Conservation (phyloP, 2,329 filamentous ascomycete species). For the Biscogniauxia mediterranea region DNA sequence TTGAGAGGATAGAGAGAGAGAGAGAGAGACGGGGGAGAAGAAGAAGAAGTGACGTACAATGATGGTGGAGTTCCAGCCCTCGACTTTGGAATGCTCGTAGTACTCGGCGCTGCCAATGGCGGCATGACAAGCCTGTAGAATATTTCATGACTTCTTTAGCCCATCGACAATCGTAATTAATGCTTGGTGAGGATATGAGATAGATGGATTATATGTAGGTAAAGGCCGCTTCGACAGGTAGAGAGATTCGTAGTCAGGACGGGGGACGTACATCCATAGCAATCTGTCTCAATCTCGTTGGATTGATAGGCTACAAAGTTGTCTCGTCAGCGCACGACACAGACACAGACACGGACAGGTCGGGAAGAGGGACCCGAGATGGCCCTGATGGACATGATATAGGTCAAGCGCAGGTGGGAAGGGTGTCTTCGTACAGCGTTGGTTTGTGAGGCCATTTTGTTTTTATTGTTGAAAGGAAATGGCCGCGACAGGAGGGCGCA, state of each 20-base stretch:
- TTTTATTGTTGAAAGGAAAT: not conserved
- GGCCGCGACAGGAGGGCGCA: conserved; percentile 1
- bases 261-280: conserved; percentile 68
- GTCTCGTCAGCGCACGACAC: not conserved
- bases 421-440: conserved; percentile 23
- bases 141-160: conserved; percentile 20
- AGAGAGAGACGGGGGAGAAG: conserved; percentile 3
- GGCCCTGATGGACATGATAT: not conserved
- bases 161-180: conserved; percentile 2
- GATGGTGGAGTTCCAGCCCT: conserved; percentile 87
- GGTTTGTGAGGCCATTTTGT: conserved; percentile 27
- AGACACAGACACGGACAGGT: not conserved
- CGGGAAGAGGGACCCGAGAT: not conserved
- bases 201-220: no score
- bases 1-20: not conserved
- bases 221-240: no score
- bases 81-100: conserved; percentile 85
- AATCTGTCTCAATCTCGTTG: conserved; percentile 79
- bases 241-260: conserved; percentile 1
- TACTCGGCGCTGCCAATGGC: conserved; percentile 71
- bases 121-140: conserved; percentile 71
- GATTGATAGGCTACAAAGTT: conserved; percentile 64
- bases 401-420: no score
- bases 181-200: not conserved
- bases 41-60: conserved; percentile 64